phyloP scores from a whole-genome alignment of 2,329 filamentous ascomycete genomes.

The Diaporthe citri region DNA sequence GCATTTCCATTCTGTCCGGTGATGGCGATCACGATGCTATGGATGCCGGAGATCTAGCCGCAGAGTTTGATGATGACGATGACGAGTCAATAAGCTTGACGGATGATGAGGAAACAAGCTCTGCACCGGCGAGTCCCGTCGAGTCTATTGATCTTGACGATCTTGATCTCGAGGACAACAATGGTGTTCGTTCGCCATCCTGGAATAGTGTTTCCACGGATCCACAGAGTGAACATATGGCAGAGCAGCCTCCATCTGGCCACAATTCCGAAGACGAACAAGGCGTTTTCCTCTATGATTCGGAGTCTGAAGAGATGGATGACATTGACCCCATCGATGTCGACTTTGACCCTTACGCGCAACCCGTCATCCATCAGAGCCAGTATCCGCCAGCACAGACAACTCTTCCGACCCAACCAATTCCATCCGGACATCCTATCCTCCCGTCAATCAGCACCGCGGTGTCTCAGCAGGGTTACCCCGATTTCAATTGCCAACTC shows the following conservation, averaged over 20 bases:
- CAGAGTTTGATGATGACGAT: not conserved
- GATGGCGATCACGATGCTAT: not conserved
- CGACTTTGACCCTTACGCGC: not conserved
- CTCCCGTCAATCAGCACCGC: conserved; percentile 19
- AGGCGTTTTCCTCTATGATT: conserved; percentile 29
- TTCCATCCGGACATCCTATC: not conserved
- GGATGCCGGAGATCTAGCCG: not conserved
- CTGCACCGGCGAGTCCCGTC: conserved; percentile 23
- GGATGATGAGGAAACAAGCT: conserved; percentile 34
- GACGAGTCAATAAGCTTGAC: conserved; percentile 33
- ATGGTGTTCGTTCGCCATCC: conserved; percentile 30
- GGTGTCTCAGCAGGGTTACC: not conserved
- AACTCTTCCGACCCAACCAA: not conserved
- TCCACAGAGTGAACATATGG: conserved; percentile 19
- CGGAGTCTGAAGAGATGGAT: conserved; percentile 20
- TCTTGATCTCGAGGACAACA: not conserved
- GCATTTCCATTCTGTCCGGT: conserved; percentile 9
- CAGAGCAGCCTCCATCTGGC: conserved; percentile 15
- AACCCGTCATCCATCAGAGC: not conserved
- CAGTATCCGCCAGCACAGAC: not conserved
- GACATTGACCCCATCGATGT: conserved; percentile 9
- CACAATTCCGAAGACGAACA: conserved; percentile 21
- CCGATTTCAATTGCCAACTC: conserved; percentile 5
- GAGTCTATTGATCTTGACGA: conserved; percentile 17
- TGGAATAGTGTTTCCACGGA: conserved; percentile 34